Percentiles rank a stretch among this genome's conserved stretches.
Evolutionary conservation across 495 filamentous ascomycete genomes (phyloP).

Genomic region (Aspergillus panamensis): DNA sequence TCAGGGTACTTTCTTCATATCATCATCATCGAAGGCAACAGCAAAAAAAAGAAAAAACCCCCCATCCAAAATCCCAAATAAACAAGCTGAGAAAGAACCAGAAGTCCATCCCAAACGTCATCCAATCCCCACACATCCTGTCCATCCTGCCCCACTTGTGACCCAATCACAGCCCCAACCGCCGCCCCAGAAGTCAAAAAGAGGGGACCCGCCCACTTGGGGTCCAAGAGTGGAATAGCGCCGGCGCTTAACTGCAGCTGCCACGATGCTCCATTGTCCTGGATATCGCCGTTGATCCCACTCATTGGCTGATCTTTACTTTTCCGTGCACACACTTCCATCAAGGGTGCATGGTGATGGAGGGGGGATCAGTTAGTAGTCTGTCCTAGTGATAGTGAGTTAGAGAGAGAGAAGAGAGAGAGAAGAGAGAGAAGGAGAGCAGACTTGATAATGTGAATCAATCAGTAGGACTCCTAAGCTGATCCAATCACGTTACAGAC

Average conservation of each 20-base stretch:
- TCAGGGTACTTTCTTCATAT: too few relatives aligned
- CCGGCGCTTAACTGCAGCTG: slow-evolving; percentile 29
- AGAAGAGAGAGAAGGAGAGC: too few relatives aligned
- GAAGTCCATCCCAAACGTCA: slow-evolving; percentile 3
- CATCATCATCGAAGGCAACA: too few relatives aligned
- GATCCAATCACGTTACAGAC: too few relatives aligned
- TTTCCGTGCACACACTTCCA: neutral
- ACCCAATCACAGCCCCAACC: slow-evolving; percentile 7
- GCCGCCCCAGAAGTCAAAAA: slow-evolving; percentile 1
- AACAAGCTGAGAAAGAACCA: neutral
- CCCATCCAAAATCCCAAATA: too few relatives aligned
- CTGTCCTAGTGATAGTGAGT: neutral
- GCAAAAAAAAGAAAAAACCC: too few relatives aligned
- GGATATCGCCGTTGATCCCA: slow-evolving; percentile 2
- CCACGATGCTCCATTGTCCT: slow-evolving; percentile 18
- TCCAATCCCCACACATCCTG: slow-evolving; percentile 15
- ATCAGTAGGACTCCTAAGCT: too few relatives aligned
- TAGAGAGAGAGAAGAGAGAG: neutral
- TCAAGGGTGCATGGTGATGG: slow-evolving; percentile 9
- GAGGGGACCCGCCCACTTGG: slow-evolving; percentile 1
- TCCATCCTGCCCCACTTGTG: neutral
- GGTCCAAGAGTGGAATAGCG: slow-evolving; percentile 12
- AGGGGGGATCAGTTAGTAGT: neutral
- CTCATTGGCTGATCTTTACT: slow-evolving; percentile 16
- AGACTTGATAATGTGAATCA: too few relatives aligned